Base-by-base conservation (phyloP, 78 protist genomes). In the Dictyostelium brefeldianum region DNA sequence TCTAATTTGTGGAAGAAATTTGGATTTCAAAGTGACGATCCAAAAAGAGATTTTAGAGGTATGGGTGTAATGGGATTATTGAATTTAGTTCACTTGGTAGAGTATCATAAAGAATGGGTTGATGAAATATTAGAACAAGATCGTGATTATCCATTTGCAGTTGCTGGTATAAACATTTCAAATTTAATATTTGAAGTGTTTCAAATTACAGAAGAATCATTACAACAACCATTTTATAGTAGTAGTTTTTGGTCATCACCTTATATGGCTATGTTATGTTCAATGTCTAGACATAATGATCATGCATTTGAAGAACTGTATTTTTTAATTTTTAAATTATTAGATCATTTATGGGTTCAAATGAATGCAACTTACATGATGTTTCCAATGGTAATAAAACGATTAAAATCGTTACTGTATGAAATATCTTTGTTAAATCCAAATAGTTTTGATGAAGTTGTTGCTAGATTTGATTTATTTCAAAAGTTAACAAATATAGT, bases 331-430 rank as follows among this genome's bases (percentile, higher is more conserved):
- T 85, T 85, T 29, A 74, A 77, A 20, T 41, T 85, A 25, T 25
- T 85, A 56, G 92, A 85, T 75, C 92, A 85, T 22, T 41, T 85
- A 5, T 85, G 92, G 92, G 48, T 11, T 5, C 75, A 85, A 54
- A 77, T 85, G 92, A 64, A 85, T 64, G 92, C 92, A 12, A 85
- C 92, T 78, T 85, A 85, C 31, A 85, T 85, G 92, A 74, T 77
- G 92, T 85, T 85, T 56, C 92, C 92, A 57, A 20, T 36, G 18
- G 92, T 85, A 0, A 74, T 77, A 8, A 85, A 85, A 20, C 57
- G 43, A 77, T 29, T 85, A 69, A 85, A 85, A 50, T 15, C 46
- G 5, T 29, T 75, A n/a, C 67, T 85, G 1, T 25, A 57, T 50
- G 92, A 85, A 27, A 69, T 85, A 4, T 74, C 92, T 5, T 14